phyloP scores from a whole-genome alignment of 768 basidiomycete species.

The Macrolepiota fuliginosa region DNA sequence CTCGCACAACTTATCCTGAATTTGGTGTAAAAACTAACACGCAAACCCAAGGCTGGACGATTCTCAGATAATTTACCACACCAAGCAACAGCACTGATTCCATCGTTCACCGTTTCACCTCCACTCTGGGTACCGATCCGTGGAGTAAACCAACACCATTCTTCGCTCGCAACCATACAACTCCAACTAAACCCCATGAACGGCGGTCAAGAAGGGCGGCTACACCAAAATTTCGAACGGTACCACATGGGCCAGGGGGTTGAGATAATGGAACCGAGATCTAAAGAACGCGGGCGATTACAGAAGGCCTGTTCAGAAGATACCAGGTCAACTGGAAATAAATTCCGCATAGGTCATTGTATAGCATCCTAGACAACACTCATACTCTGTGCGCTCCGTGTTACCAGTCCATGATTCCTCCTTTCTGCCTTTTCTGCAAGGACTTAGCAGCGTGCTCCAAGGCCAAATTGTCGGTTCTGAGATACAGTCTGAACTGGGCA shows the following conservation, averaged over 20 bases:
- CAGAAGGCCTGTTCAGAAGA: neutral
- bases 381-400: neutral
- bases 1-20: neutral
- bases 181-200: neutral
- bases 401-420: neutral
- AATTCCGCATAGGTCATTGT: neutral
- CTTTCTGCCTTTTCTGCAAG: neutral
- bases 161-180: neutral
- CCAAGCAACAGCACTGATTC: neutral
- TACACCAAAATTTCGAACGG: neutral
- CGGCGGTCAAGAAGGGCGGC: neutral
- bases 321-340: neutral
- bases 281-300: neutral
- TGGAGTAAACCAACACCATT: neutral
- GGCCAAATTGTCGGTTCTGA: neutral
- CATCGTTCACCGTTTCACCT: neutral
- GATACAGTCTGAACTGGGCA: neutral
- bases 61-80: neutral
- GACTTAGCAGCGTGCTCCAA: too few species aligned
- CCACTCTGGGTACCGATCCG: neutral
- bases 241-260: neutral
- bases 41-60: neutral
- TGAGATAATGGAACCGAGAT: neutral
- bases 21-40: neutral
- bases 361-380: neutral